Base-by-base conservation (phyloP, 805 yeast species). In the Candida ulmi region DNA sequence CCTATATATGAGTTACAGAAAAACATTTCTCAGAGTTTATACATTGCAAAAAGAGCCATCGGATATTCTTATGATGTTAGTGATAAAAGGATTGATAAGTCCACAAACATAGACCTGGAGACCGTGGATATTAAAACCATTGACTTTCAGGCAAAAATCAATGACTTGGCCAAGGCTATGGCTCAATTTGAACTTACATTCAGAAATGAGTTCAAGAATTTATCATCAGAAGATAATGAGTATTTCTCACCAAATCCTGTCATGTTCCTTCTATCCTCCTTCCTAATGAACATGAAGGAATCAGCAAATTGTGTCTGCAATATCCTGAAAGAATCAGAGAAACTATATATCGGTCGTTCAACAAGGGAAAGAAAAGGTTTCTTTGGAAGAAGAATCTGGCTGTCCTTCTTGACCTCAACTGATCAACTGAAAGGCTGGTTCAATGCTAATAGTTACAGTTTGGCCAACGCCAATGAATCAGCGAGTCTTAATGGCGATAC, bases 221-320 rank as follows among this genome's bases (percentile, higher is more conserved):
- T 63, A 12, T 47, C 57, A 38, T 39, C 46, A 8, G 50, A 47
- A 28, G 43, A 50, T 18, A 53, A 54, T 13, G 60, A 61, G 31
- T 50, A 60, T 21, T 46, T 71, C 7, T 53, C 66, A 28, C 76
- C 78, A 11, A 62, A 69, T 37, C 78, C 72, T 42, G 75, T 73
- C 46, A 63, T 70, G 59, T 74, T 74, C 44, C 47, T 74, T 13
- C 40, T 74, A 4, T 71, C 78, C 1, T 71, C 77, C 0, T 74
- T 73, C 48, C 40, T 74, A 18, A 62, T 73, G 57, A 74, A 74
- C 46, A 57, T 70, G 33, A 65, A 71, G 44, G 69, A 69, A 43
- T 54, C 61, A 18, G 56, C 69, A 0, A 55, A 60, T 31, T 43
- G 58, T 1, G 51, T 64, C 4, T 50, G 62, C 7, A 45, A 49